Evolutionary conservation across 73 alveolate species (phyloP).

Genomic region (Diophrys sp.): DNA sequence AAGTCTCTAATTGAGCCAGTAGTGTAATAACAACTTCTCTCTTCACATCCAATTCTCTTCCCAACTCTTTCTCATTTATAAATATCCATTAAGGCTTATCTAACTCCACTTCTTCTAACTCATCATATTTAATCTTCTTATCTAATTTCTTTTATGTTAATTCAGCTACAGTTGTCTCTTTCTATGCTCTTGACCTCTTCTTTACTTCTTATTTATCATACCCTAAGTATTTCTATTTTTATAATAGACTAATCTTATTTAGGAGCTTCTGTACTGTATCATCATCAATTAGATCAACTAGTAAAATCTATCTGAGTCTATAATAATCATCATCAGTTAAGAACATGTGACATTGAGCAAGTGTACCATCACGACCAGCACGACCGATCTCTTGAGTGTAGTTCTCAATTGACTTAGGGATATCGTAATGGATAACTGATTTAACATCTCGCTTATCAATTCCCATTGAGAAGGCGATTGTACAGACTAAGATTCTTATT

Average conservation of each 20-base stretch:
- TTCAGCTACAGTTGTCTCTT: too few relatives aligned
- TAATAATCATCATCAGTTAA: conserved; percentile 65
- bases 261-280: conserved; percentile 30
- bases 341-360: conserved; percentile 85
- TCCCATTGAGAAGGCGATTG: conserved; percentile 98
- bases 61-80: conserved; percentile 29
- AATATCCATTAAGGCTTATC: conserved; percentile 34
- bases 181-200: too few relatives aligned
- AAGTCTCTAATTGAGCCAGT: conserved; percentile 40
- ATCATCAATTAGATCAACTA: conserved; percentile 33
- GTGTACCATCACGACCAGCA: conserved; percentile 98
- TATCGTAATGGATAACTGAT: conserved; percentile 90
- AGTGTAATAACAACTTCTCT: conserved; percentile 57
- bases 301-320: conserved; percentile 26
- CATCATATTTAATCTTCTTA: neutral
- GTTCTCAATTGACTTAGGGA: conserved; percentile 94
- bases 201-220: conserved; percentile 2
- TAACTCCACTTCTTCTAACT: neutral
- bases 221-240: conserved; percentile 10
- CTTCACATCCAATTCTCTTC: conserved; percentile 34
- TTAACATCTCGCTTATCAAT: conserved; percentile 92
- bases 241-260: conserved; percentile 26
- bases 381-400: conserved; percentile 98
- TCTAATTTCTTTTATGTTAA: too few relatives aligned
- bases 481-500: conserved; percentile 86